phyloP scores from a whole-genome alignment of 306 rosid genomes.

The Lathyrus sativus region DNA sequence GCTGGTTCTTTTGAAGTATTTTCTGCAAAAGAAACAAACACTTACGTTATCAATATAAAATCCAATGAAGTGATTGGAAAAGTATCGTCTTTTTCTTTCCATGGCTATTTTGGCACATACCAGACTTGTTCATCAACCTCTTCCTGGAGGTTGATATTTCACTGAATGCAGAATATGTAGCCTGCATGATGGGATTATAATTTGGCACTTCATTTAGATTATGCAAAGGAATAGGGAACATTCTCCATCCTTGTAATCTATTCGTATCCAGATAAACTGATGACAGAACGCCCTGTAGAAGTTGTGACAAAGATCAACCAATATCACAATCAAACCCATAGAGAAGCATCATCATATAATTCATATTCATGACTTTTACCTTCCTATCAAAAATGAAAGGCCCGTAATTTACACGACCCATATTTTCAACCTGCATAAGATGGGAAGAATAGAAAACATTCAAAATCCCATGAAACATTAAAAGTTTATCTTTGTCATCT shows the following conservation, averaged over 20 bases:
- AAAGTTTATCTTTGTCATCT: not conserved
- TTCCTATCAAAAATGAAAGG: constrained; percentile 71
- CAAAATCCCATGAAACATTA: not conserved
- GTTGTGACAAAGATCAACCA: constrained; percentile 38
- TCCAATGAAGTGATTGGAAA: constrained; percentile 25
- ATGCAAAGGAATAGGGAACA: constrained; percentile 64
- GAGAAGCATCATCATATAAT: constrained; percentile 18
- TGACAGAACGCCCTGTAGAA: constrained; percentile 81
- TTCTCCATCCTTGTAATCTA: constrained; percentile 65
- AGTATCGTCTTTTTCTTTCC: not conserved
- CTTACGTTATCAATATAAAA: constrained; percentile 21
- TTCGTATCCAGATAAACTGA: constrained; percentile 68
- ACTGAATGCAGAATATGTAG: constrained; percentile 45
- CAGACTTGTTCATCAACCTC: constrained; percentile 45
- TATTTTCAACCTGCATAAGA: constrained; percentile 76
- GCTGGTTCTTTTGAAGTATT: constrained; percentile 65
- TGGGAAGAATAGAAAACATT: constrained; percentile 26
- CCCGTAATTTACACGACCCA: constrained; percentile 91
- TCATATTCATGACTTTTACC: constrained; percentile 54
- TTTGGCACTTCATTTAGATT: constrained; percentile 66
- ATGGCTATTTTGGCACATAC: constrained; percentile 43
- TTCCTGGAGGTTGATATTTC: constrained; percentile 42
- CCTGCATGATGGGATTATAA: constrained; percentile 47
- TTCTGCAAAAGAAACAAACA: constrained; percentile 51
- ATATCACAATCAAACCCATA: constrained; percentile 12